Percentiles rank a stretch among this genome's conserved stretches.
Conservation (phyloP, 1,284 basidiomycete species). For the Trichosporon sp. region DNA sequence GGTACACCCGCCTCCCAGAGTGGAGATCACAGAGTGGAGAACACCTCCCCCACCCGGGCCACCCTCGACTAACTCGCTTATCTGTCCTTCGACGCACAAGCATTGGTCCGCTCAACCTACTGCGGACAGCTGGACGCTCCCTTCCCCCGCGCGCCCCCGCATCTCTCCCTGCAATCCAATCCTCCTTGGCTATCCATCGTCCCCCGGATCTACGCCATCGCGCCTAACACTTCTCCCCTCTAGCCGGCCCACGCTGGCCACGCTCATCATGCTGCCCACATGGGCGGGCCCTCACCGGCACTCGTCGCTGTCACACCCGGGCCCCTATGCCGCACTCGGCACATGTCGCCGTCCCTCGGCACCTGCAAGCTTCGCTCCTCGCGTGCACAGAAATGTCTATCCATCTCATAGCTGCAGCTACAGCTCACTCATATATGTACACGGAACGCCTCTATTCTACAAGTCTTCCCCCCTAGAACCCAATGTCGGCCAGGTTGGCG, state of each 20-base stretch:
- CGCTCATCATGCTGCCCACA: too few relatives aligned
- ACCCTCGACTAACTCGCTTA: slow-evolving; percentile 4
- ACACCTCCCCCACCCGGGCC: neutral
- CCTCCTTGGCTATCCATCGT: neutral
- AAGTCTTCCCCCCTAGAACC: slow-evolving; percentile 14
- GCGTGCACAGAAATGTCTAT: neutral
- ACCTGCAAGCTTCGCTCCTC: neutral
- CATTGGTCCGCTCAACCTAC: neutral
- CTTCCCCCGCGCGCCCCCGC: neutral
- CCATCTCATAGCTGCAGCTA: neutral
- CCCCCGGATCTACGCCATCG: neutral
- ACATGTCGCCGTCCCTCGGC: neutral
- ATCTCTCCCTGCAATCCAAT: neutral
- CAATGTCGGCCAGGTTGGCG: slow-evolving; percentile 19
- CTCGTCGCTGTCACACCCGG: neutral
- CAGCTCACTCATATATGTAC: slow-evolving; percentile 5
- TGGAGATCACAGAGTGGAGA: too few relatives aligned
- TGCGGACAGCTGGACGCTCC: too few relatives aligned
- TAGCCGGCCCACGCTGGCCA: neutral
- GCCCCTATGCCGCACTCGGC: neutral
- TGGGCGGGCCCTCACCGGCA: neutral
- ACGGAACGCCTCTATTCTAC: neutral
- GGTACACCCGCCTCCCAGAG: neutral
- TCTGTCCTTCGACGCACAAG: neutral
- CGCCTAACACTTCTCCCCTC: neutral